phyloP scores from a whole-genome alignment of 2,329 filamentous ascomycete species.

The Fusarium brachygibbosum region DNA sequence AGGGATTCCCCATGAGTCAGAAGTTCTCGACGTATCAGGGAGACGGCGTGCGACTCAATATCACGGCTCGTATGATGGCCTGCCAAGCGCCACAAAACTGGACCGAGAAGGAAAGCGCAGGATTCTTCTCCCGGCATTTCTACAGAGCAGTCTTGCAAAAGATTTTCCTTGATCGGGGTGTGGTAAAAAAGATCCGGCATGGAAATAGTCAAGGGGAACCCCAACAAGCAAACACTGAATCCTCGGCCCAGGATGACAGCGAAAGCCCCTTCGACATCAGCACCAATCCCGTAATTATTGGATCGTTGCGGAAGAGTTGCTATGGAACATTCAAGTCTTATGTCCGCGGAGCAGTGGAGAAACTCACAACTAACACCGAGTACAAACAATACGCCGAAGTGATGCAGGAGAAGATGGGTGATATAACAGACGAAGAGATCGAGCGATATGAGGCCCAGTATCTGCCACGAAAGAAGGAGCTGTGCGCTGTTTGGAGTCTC shows the following conservation, averaged over 20 bases:
- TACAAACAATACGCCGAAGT: constrained; percentile 71
- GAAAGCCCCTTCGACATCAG: constrained; percentile 66
- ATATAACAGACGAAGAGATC: constrained; percentile 82
- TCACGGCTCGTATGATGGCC: constrained; percentile 98
- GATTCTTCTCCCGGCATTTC: constrained; percentile 93
- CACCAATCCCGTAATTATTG: constrained; percentile 87
- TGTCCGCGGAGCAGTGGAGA: constrained; percentile 82
- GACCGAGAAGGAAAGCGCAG: constrained; percentile 82
- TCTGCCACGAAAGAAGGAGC: constrained; percentile 77
- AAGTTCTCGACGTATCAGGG: constrained; percentile 70
- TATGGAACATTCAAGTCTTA: constrained; percentile 83
- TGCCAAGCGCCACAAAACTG: constrained; percentile 96
- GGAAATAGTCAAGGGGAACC: constrained; percentile 48
- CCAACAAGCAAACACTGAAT: constrained; percentile 26
- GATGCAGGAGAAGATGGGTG: constrained; percentile 74
- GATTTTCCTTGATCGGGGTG: constrained; percentile 87
- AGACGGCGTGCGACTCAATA: constrained; percentile 85
- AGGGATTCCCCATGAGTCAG: constrained; percentile 94
- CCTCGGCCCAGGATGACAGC: constrained; percentile 37
- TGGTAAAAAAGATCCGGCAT: constrained; percentile 74
- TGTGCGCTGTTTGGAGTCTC: constrained; percentile 90
- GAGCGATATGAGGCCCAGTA: constrained; percentile 76
- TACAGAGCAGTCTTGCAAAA: constrained; percentile 91
- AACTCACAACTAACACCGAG: constrained; percentile 72
- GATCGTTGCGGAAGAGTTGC: constrained; percentile 83